Evolutionary conservation across 1,139 yeast species (phyloP), one percentile per base, ranked within the genome.

Genomic region (Yamadazyma trypodendri): DNA sequence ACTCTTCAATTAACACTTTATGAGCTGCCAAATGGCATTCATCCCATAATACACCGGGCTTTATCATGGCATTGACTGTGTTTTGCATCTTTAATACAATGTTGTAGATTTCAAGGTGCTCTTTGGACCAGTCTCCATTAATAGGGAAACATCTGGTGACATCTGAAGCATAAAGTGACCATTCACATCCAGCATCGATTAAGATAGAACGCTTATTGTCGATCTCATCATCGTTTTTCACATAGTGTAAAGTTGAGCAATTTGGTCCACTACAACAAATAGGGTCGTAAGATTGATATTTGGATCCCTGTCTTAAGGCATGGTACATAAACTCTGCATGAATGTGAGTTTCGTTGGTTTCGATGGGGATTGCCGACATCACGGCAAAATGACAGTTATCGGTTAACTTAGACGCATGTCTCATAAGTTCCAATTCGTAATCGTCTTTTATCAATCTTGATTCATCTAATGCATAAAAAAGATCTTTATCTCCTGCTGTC

Each of bases 141-240:
- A 89, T 79, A 16, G 98, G 98, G 77, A 89, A 92, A 56, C 95
- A 85, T 58, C 98, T 77, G 14, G 98, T 92, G 35, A 92, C 96
- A 57, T 92, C 98, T 34, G 90, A 75, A 4, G 96, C 92, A 60
- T 92, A 92, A 55, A 88, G 79, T 46, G 79, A 77, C 96, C 97
- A 90, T 65, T 90, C 97, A 6, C 96, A 96, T 36, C 98, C 98
- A 5, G 97, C 97, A 63, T 92, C 98, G 42, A 92, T 82, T 44
- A 92, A 73, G 10, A 92, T 75, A 4, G 92, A 75, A 36, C 59
- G 57, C 42, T 77, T 81, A 4, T 75, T 75, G 18, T 62, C 71
- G 25, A 69, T 59, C 2, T 72, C 72, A 41, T 83, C 89, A 52
- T 89, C 95, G 55, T 92, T 92, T 54, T 81, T 83, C 13, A 85